Percentiles rank a stretch among this genome's conserved stretches.
phyloP scores from a whole-genome alignment of 2,329 filamentous ascomycete species.

The Gnomoniopsis sp. region DNA sequence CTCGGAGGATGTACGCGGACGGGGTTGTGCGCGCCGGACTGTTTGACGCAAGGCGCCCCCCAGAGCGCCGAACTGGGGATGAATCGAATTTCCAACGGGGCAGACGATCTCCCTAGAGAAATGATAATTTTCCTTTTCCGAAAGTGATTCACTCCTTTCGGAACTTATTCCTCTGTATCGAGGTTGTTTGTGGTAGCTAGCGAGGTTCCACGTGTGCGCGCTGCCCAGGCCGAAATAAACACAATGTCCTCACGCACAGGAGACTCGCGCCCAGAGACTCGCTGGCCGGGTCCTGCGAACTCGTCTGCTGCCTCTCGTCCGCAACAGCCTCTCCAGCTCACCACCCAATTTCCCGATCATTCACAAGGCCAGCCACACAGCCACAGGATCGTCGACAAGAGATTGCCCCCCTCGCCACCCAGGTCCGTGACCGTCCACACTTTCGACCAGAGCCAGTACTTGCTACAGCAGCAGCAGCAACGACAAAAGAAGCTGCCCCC shows the following conservation, averaged over 20 bases:
- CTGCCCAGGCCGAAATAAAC: background rate
- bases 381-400: constrained; percentile 12
- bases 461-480: constrained; percentile 5
- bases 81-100: background rate
- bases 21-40: background rate
- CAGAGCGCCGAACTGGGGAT: background rate
- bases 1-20: background rate
- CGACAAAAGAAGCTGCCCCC: constrained; percentile 11
- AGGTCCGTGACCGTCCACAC: constrained; percentile 12
- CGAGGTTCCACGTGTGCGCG: background rate
- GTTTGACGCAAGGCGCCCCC: background rate
- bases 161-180: background rate
- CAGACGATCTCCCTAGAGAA: background rate
- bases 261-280: background rate
- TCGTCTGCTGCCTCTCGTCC: background rate
- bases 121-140: background rate
- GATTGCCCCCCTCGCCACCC: constrained; percentile 16
- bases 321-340: background rate
- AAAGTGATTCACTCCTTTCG: background rate
- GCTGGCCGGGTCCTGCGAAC: background rate
- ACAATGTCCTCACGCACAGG: background rate
- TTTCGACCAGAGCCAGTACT: constrained; percentile 6
- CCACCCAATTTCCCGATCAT: background rate
- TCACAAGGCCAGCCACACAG: background rate
- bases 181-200: background rate